Evolutionary conservation across 192 early-diverging fungal genomes (phyloP).

Genomic region (Phycomyces blakesleeanus): DNA sequence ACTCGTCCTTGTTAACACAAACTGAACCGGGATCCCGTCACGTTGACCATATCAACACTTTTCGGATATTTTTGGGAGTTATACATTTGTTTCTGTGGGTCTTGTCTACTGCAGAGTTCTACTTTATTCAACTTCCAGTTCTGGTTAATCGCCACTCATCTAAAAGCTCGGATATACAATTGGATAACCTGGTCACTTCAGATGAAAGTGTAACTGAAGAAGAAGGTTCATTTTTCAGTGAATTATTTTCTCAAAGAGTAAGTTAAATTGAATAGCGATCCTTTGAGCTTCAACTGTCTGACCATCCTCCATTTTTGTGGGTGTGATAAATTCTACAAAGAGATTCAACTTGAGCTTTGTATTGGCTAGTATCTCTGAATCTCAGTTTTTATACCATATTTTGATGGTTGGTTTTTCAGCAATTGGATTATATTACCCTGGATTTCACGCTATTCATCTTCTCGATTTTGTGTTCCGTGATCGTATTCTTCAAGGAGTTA

Average conservation of each 20-base stretch:
- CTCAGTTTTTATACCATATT: conserved; percentile 18
- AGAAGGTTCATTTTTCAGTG: not conserved
- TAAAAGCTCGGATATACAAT: not conserved
- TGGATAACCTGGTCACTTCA: not conserved
- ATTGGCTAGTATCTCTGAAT: conserved; percentile 7
- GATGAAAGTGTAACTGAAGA: not conserved
- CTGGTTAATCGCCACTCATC: conserved; percentile 12
- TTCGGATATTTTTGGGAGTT: not conserved
- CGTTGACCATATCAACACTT: not conserved
- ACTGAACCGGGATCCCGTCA: not conserved
- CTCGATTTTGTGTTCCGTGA: conserved; percentile 25
- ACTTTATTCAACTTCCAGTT: conserved; percentile 23
- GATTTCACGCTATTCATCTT: conserved; percentile 17
- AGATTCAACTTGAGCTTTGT: conserved; percentile 1
- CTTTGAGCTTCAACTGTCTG: not conserved
- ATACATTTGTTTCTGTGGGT: conserved; percentile 13
- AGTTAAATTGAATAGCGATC: not conserved
- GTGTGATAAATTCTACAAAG: not conserved
- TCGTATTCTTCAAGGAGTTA: conserved; percentile 22
- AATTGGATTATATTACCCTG: conserved; percentile 16
- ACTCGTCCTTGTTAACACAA: conserved; percentile 1
- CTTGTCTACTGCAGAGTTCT: conserved; percentile 21
- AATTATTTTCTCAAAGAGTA: conserved; percentile 9
- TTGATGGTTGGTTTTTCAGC: conserved; percentile 15
- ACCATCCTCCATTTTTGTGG: too few relatives aligned